Conservation (phyloP, 2,329 filamentous ascomycete species). For the Colletotrichum paranaense region DNA sequence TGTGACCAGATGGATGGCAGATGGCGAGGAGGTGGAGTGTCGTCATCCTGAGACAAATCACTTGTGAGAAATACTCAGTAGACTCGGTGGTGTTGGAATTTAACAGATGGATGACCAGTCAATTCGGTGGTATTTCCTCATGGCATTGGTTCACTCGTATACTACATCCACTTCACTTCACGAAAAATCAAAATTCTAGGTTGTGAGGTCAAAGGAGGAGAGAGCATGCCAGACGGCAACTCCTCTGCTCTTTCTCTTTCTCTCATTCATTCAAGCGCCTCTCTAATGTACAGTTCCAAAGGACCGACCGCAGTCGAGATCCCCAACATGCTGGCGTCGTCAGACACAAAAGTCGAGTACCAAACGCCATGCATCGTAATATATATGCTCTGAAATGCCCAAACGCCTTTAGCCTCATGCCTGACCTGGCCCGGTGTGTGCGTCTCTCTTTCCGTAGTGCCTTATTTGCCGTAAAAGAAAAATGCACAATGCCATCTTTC, state of each 20-base stretch:
- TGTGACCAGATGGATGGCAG: too few species aligned
- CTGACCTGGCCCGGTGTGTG: slow-evolving; percentile 5
- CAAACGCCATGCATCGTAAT: slow-evolving; percentile 18
- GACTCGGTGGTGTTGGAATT: too few species aligned
- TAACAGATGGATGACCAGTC: not conserved
- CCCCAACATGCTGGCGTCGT: slow-evolving; percentile 11
- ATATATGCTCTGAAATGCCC: slow-evolving; percentile 20
- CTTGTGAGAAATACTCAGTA: too few species aligned
- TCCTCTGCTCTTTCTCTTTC: not conserved
- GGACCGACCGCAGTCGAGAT: not conserved
- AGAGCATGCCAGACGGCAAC: not conserved
- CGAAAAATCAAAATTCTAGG: not conserved
- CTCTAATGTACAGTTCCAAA: slow-evolving; percentile 25
- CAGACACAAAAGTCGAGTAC: not conserved
- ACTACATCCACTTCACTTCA: not conserved
- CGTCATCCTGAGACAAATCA: too few species aligned
- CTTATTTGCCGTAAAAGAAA: slow-evolving; percentile 17
- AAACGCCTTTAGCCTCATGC: slow-evolving; percentile 32
- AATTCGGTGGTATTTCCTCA: too few species aligned
- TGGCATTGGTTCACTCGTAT: not conserved
- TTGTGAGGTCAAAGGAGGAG: not conserved
- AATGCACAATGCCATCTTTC: slow-evolving; percentile 22
- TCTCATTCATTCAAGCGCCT: not conserved
- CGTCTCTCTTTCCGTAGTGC: slow-evolving; percentile 1
- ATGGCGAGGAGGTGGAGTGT: too few species aligned